phyloP scores from a whole-genome alignment of 768 basidiomycete species.

The Rhodotorula kratochvilovae region DNA sequence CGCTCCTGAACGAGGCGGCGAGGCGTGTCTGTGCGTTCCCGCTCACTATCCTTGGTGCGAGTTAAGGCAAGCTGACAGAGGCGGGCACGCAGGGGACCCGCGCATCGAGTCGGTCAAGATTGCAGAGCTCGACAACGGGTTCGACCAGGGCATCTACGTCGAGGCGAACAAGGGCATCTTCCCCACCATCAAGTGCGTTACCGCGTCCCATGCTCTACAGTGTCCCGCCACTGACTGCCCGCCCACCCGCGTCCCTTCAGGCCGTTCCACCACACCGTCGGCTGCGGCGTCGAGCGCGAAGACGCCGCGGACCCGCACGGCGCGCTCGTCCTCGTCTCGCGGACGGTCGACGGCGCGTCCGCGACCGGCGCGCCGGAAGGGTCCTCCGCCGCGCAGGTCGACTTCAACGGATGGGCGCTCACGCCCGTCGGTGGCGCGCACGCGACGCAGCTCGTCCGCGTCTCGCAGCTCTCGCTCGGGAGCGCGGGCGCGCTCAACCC shows the following conservation, averaged over 20 bases:
- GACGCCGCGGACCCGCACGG: constrained; percentile 26
- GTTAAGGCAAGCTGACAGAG: background rate
- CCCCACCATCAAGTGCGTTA: constrained; percentile 23
- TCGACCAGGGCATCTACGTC: constrained; percentile 26
- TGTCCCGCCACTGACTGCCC: too few relatives aligned
- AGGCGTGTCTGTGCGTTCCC: constrained; percentile 32
- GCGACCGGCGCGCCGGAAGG: background rate
- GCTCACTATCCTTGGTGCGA: background rate
- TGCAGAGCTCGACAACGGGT: constrained; percentile 28
- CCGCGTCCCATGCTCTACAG: background rate
- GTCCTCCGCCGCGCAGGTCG: constrained; percentile 4
- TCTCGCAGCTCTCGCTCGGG: constrained; percentile 7
- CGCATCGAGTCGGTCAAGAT: constrained; percentile 16
- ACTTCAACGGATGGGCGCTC: constrained; percentile 23
- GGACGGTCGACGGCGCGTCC: constrained; percentile 6
- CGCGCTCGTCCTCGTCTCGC: constrained; percentile 24
- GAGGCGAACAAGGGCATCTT: constrained; percentile 37
- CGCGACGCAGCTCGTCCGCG: constrained; percentile 15
- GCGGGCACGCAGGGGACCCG: constrained; percentile 14
- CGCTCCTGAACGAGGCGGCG: constrained; percentile 24
- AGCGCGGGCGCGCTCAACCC: background rate
- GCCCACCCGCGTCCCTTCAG: too few relatives aligned
- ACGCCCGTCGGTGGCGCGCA: background rate
- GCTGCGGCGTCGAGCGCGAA: constrained; percentile 23
- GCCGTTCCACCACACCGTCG: constrained; percentile 18